phyloP scores from a whole-genome alignment of 2,329 filamentous ascomycete species.

The Dactylonectria macrodidyma region DNA sequence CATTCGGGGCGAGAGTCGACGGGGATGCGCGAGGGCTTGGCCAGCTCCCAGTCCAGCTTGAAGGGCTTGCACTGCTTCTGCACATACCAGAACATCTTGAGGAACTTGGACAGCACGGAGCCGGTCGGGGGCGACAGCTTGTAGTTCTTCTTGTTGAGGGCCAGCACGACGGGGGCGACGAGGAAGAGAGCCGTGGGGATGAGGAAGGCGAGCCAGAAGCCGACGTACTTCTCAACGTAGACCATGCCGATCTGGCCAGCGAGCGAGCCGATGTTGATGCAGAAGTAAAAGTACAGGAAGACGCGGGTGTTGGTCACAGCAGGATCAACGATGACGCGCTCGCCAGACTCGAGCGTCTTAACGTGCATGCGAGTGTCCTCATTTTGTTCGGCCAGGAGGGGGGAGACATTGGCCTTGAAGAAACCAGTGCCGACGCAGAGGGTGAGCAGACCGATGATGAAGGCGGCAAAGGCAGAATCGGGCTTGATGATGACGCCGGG shows the following conservation, averaged over 20 bases:
- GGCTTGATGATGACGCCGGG: slow-evolving; percentile 73
- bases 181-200: slow-evolving; percentile 78
- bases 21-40: slow-evolving; percentile 76
- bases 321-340: slow-evolving; percentile 80
- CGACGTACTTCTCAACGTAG: slow-evolving; percentile 82
- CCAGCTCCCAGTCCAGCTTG: slow-evolving; percentile 76
- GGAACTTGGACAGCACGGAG: slow-evolving; percentile 78
- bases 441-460: slow-evolving; percentile 74
- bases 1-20: slow-evolving; percentile 71
- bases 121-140: slow-evolving; percentile 76
- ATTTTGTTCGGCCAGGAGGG: slow-evolving; percentile 80
- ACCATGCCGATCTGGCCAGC: slow-evolving; percentile 74
- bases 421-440: slow-evolving; percentile 79
- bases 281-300: slow-evolving; percentile 73
- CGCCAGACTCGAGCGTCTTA: slow-evolving; percentile 66
- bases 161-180: slow-evolving; percentile 72
- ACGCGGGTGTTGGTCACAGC: slow-evolving; percentile 77
- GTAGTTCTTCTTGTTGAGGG: slow-evolving; percentile 74
- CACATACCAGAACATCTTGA: slow-evolving; percentile 72
- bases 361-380: slow-evolving; percentile 71
- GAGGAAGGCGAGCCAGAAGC: slow-evolving; percentile 81
- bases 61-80: slow-evolving; percentile 77
- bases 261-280: slow-evolving; percentile 77
- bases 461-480: slow-evolving; percentile 73
- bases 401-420: slow-evolving; percentile 86